These are phyloP conservation scores for Zymoseptoria crescenta DNA, from an alignment of 2,329 filamentous ascomycete species.

Conservation along the genomic window DNA sequence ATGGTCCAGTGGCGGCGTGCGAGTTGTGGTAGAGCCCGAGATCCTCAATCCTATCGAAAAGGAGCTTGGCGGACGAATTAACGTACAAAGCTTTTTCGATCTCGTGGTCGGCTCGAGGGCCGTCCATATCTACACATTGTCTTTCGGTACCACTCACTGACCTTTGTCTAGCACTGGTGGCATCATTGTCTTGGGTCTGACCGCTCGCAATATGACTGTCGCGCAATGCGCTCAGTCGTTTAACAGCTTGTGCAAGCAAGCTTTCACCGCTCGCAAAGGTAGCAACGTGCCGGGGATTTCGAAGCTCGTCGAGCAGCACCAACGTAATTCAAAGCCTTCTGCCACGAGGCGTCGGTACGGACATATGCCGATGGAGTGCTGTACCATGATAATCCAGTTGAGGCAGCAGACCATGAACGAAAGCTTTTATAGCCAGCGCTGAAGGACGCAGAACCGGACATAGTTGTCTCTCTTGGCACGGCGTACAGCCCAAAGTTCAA, in stretches of 20 bases:
- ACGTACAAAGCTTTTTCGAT: constrained; percentile 39
- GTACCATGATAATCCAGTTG: constrained; percentile 24
- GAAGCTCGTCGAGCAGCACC: constrained; percentile 33
- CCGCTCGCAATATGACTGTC: constrained; percentile 14
- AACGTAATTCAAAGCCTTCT: constrained; percentile 43
- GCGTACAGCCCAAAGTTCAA: constrained; percentile 1
- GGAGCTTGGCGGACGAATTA: constrained; percentile 29
- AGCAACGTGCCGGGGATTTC: constrained; percentile 1
- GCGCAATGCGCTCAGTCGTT: constrained; percentile 28
- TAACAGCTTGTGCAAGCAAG: constrained; percentile 19
- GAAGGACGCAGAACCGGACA: constrained; percentile 15
- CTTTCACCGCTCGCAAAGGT: constrained; percentile 2
- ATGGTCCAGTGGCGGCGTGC: constrained; percentile 33
- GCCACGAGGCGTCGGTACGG: constrained; percentile 37
- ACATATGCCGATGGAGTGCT: constrained; percentile 23
- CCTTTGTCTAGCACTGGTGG: neutral
- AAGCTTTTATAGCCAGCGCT: constrained; percentile 19
- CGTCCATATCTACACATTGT: neutral
- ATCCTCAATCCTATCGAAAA: constrained; percentile 32
- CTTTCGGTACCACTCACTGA: neutral
- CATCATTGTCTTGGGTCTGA: constrained; percentile 19
- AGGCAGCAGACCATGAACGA: constrained; percentile 20
- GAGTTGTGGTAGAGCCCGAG: constrained; percentile 38
- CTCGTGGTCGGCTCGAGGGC: constrained; percentile 37
- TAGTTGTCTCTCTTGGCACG: constrained; percentile 24